phyloP scores from a whole-genome alignment of 1,139 yeast species.

The Taphrina betulina region DNA sequence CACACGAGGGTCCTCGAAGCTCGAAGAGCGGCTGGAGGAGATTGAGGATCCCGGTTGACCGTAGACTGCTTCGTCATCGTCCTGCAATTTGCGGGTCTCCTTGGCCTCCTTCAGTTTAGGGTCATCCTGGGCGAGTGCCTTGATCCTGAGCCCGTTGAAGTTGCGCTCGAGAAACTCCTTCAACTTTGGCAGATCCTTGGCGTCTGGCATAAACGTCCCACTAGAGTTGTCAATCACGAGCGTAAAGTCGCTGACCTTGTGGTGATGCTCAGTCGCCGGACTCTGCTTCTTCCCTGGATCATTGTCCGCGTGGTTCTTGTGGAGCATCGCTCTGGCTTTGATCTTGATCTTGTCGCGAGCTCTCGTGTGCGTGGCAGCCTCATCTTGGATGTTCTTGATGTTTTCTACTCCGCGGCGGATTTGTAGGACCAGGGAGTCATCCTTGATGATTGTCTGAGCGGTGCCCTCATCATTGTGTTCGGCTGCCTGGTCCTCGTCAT shows the following conservation, averaged over 20 bases:
- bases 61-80: slow-evolving; percentile 17
- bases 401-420: slow-evolving; percentile 14
- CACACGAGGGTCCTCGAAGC: neutral
- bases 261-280: slow-evolving; percentile 13
- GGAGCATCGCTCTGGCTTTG: slow-evolving; percentile 8
- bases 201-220: slow-evolving; percentile 32
- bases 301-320: neutral
- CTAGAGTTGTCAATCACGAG: slow-evolving; percentile 30
- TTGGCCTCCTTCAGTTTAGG: slow-evolving; percentile 18
- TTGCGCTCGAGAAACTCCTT: slow-evolving; percentile 21
- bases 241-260: slow-evolving; percentile 28
- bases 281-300: neutral
- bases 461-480: slow-evolving; percentile 13
- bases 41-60: slow-evolving; percentile 15
- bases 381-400: slow-evolving; percentile 5
- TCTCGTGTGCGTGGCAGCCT: slow-evolving; percentile 1
- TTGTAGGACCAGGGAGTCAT: slow-evolving; percentile 11
- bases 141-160: slow-evolving; percentile 20
- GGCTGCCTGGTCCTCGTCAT: neutral
- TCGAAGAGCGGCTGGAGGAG: slow-evolving; percentile 13
- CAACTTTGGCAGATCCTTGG: slow-evolving; percentile 16
- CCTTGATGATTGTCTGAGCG: slow-evolving; percentile 29
- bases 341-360: slow-evolving; percentile 7
- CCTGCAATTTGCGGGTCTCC: slow-evolving; percentile 9
- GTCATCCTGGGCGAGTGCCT: slow-evolving; percentile 24